Evolutionary conservation across 768 basidiomycete species (phyloP).

Genomic region (Auriculariales sp.): DNA sequence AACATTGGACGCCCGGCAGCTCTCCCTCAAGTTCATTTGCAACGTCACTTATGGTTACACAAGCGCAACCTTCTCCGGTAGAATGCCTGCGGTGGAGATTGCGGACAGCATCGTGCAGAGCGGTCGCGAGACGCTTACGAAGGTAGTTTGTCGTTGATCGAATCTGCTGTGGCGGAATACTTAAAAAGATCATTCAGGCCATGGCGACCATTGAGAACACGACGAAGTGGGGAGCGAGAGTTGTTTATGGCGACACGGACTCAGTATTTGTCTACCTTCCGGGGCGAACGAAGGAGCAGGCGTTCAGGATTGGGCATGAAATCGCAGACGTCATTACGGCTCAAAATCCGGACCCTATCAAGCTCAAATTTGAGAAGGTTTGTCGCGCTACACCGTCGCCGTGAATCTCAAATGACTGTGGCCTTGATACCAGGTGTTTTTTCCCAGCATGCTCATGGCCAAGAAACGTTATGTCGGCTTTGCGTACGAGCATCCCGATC

Average conservation of each 20-base stretch:
- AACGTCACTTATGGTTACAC: constrained; percentile 97
- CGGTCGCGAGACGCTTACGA: constrained; percentile 88
- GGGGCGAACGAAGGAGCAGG: constrained; percentile 85
- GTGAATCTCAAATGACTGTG: too few relatives aligned
- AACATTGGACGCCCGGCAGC: constrained; percentile 80
- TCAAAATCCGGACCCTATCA: constrained; percentile 79
- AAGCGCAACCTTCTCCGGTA: constrained; percentile 81
- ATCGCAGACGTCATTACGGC: constrained; percentile 81
- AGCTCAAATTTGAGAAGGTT: constrained; percentile 97
- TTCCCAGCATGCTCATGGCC: constrained; percentile 88
- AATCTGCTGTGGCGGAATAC: not conserved
- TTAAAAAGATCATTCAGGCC: constrained; percentile 36
- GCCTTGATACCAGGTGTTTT: constrained; percentile 61
- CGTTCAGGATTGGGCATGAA: constrained; percentile 83
- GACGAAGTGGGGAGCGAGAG: constrained; percentile 76
- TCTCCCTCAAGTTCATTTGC: constrained; percentile 85
- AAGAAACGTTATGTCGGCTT: constrained; percentile 99
- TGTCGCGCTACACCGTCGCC: not conserved
- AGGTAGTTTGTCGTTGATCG: constrained; percentile 30
- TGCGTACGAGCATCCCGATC: constrained; percentile 79
- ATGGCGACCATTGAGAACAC: constrained; percentile 63
- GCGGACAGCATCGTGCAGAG: constrained; percentile 97
- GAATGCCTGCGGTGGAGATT: constrained; percentile 97
- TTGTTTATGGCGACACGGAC: constrained; percentile 97
- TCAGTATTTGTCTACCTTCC: constrained; percentile 86